Conservation (phyloP, 805 yeast species). For the Lipomyces lipofer region DNA sequence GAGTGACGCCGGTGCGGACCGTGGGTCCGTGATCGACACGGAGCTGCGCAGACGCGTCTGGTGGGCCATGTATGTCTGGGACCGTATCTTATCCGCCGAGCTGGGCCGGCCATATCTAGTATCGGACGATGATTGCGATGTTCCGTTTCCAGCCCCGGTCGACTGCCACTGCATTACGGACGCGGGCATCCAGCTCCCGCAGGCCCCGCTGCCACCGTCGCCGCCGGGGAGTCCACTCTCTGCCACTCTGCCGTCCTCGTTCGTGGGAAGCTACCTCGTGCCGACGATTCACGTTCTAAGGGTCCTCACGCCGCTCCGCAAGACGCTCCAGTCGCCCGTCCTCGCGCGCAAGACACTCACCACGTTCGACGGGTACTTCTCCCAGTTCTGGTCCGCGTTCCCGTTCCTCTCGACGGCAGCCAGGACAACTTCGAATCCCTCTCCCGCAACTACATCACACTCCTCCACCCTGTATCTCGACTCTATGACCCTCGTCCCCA, state of each 20-base stretch:
- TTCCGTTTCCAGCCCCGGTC: conserved; percentile 25
- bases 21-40: conserved; percentile 10
- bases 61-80: conserved; percentile 36
- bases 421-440: too few species aligned
- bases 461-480: conserved; percentile 6
- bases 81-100: conserved; percentile 30
- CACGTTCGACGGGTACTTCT: conserved; percentile 25
- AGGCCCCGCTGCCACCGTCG: neutral
- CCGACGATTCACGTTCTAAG: conserved; percentile 27
- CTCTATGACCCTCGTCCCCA: conserved; percentile 21
- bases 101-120: conserved; percentile 25
- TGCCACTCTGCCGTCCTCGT: conserved; percentile 7
- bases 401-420: conserved; percentile 19
- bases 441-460: neutral
- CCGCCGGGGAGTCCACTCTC: neutral
- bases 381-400: conserved; percentile 23
- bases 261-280: conserved; percentile 13
- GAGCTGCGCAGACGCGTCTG: conserved; percentile 32
- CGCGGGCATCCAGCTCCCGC: conserved; percentile 1
- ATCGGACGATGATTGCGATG: conserved; percentile 27
- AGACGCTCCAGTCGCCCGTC: conserved; percentile 12
- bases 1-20: neutral
- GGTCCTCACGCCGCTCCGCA: conserved; percentile 19
- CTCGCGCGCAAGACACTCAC: conserved; percentile 17
- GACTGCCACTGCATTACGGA: conserved; percentile 20